These are phyloP conservation scores for Cornus kousa DNA, from an alignment of 148 eudicot species.

Conservation along the genomic window DNA sequence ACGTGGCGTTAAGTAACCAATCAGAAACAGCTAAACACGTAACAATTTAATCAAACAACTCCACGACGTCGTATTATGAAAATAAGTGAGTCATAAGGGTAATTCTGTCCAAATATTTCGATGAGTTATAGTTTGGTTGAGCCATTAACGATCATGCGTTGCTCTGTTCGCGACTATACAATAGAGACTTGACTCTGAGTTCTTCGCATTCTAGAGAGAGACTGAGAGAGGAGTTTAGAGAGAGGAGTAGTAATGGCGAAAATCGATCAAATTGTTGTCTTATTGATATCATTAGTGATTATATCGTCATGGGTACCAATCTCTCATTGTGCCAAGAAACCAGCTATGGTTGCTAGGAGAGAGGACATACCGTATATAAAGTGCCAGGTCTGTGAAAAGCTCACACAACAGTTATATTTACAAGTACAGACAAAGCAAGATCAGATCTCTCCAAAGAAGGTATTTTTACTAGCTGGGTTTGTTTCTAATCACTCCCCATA, in stretches of 20 bases:
- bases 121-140: background rate
- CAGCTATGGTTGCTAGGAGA: slow-evolving; percentile 63
- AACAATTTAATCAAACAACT: slow-evolving; percentile 22
- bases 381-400: slow-evolving; percentile 83
- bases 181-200: background rate
- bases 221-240: slow-evolving; percentile 5
- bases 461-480: slow-evolving; percentile 19
- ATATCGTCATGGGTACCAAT: slow-evolving; percentile 32
- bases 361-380: slow-evolving; percentile 84
- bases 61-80: background rate
- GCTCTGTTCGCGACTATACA: background rate
- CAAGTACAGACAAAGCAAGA: slow-evolving; percentile 61
- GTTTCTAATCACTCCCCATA: background rate
- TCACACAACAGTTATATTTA: slow-evolving; percentile 50
- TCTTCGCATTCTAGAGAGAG: background rate
- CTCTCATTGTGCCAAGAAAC: slow-evolving; percentile 51
- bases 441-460: slow-evolving; percentile 85
- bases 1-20: slow-evolving; percentile 36
- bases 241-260: slow-evolving; percentile 26
- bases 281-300: slow-evolving; percentile 20
- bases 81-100: background rate
- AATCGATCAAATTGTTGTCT: background rate
- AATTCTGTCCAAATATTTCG: background rate
- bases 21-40: slow-evolving; percentile 52
- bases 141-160: background rate